Conservation (phyloP, 2,329 filamentous ascomycete species). For the Neopestalotiopsis rosae region DNA sequence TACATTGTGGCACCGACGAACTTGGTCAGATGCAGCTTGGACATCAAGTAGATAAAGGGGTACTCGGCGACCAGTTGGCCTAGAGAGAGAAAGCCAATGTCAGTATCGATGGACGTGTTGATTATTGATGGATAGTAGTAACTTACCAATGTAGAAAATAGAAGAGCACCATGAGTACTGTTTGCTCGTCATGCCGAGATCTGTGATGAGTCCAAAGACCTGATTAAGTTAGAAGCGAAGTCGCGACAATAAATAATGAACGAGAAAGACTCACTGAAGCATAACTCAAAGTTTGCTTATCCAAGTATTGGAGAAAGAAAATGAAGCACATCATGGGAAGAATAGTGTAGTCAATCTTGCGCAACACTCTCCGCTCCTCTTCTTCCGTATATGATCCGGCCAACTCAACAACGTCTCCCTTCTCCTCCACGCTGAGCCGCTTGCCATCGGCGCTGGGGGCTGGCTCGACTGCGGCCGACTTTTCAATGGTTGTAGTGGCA, state of each 20-base stretch:
- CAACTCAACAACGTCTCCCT: constrained; percentile 21
- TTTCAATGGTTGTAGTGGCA: constrained; percentile 6
- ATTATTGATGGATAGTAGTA: not conserved
- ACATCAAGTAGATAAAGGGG: constrained; percentile 58
- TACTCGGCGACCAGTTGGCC: constrained; percentile 51
- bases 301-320: constrained; percentile 50
- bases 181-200: constrained; percentile 47
- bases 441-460: constrained; percentile 9
- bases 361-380: constrained; percentile 36
- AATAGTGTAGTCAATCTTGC: constrained; percentile 40
- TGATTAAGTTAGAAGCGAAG: not conserved
- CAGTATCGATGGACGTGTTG: constrained; percentile 15
- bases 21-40: constrained; percentile 51
- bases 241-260: not conserved
- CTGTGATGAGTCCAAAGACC: constrained; percentile 48
- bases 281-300: constrained; percentile 57
- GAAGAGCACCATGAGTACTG: constrained; percentile 56
- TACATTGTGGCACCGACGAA: constrained; percentile 55
- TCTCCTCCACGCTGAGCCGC: constrained; percentile 21
- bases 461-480: constrained; percentile 9
- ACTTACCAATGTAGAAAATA: constrained; percentile 48
- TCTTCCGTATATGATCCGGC: constrained; percentile 32
- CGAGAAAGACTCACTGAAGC: constrained; percentile 37
- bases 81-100: constrained; percentile 25
- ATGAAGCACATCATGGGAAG: constrained; percentile 45